Conservation (phyloP, 805 yeast species). For the Zygosaccharomyces gambellarensis region DNA sequence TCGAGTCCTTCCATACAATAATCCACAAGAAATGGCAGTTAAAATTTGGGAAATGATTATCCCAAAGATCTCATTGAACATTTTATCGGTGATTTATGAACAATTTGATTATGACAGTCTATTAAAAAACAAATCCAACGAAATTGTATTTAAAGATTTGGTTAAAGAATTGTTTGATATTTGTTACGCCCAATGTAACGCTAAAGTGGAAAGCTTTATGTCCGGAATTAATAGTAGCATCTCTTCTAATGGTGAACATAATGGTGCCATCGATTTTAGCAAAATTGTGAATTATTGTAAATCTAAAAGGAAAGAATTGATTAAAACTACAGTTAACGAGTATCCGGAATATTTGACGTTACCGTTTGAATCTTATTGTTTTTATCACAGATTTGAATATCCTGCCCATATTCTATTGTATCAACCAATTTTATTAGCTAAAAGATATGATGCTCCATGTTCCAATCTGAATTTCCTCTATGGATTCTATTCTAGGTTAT, state of each 20-base stretch:
- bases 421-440: constrained; percentile 28
- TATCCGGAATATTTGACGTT: constrained; percentile 33
- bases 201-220: constrained; percentile 13
- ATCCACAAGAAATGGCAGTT: constrained; percentile 23
- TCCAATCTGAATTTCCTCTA: constrained; percentile 29
- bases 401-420: constrained; percentile 31
- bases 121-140: constrained; percentile 22
- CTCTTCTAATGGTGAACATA: background rate
- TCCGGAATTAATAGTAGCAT: background rate
- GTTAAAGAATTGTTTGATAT: constrained; percentile 28
- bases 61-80: constrained; percentile 31
- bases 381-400: constrained; percentile 32
- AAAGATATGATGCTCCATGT: constrained; percentile 18
- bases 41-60: constrained; percentile 30
- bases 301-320: constrained; percentile 22
- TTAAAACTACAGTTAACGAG: constrained; percentile 26
- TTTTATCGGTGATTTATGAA: constrained; percentile 33
- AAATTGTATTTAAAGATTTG: constrained; percentile 25
- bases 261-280: constrained; percentile 16
- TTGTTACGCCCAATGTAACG: constrained; percentile 24
- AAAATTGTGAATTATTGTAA: constrained; percentile 21
- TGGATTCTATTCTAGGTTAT: constrained; percentile 30
- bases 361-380: constrained; percentile 36
- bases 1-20: constrained; percentile 10
- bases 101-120: constrained; percentile 28